Base-by-base conservation (phyloP, 2,329 filamentous ascomycete species). In the Allantophomopsis cytisporea region DNA sequence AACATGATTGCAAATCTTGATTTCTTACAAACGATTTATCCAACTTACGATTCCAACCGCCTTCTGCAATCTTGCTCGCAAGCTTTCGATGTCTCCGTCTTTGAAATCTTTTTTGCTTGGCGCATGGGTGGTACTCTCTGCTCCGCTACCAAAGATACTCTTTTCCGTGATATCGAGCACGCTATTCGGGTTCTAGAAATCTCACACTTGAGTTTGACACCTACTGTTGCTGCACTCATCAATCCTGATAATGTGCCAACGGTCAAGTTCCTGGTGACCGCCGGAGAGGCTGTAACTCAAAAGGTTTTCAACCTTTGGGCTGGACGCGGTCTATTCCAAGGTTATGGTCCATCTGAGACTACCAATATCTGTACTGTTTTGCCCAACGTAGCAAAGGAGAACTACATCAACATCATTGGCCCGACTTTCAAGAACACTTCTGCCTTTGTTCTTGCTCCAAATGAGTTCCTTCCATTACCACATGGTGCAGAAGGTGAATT, bases 81-180 rank as follows among this genome's bases (percentile, higher is more conserved):
- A 52, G 81, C 80, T 0, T 94, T 93, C 52, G 84, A 93, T 52
- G 78, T 93, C 2, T 93, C 85, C 1, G 82, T 93, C 0, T 93
- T 93, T 53, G 87, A 94, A 51, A 88, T 93, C 12, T 89, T 94
- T 55, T 93, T 85, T 50, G 67, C 85, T 0, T 93, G 86, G 81
- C 71, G 73, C 36, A 68, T 69, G 28, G 85, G 85, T 4, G 84
- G 89, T 64, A 82, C 80, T 43, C 64, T 94, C 11, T 94, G 83
- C 52, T 74, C 82, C 2, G 80, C 77, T 0, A 71, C 66, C 1
- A 87, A 88, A 47, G 82, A 91, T 48, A 69, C 74, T 2, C 60
- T 93, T 0, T 85, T 89, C 50, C 67, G 66, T 31, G 77, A 93
- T 48, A 62, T 93, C 7, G 83, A 87, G 54, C 56, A 61, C 15